Evolutionary conservation across 164 flowering plant species (phyloP), one percentile per base, ranked within the genome.

Genomic region (Macadamia integrifolia): DNA sequence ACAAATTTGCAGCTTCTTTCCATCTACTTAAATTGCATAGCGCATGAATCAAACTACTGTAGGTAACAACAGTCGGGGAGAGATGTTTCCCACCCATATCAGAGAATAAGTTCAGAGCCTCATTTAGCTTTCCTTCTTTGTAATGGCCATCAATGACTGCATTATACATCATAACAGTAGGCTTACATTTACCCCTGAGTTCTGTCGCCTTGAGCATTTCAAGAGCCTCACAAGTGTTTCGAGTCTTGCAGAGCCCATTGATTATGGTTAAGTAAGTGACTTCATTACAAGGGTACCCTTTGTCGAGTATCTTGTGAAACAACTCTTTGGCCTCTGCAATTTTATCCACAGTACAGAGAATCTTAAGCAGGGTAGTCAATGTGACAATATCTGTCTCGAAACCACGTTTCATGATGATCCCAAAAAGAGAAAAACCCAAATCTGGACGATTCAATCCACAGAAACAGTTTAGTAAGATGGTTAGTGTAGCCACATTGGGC

Each of bases 191-290:
- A 7, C n/a, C 40, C 18, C 42, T 29, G 23, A 9, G 23, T 6
- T 56, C 61, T 66, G 62, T 69, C 1, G 1, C 40, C 61, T 18
- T 62, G 0, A 69, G 32, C 50, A 62, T 42, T 3, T 18, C 44
- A 35, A 69, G 23, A 62, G 72, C 72, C 0, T 6, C 10, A 14
- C 7, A 1, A 46, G 30, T 40, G n/a, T 11, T 9, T 8, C 66
- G 67, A 7, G 23, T 15, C 56, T 69, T 69, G 58, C 66, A 69
- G 6, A 69, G 50, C 10, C 66, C 66, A 35, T 62, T 62, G 0
- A 69, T 30, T n/a, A 69, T 55, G 3, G 61, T 52, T 61, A 32
- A 29, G 61, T 31, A 61, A 0, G 71, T 69, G 55, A 61, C 15
- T 30, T 11, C 31, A 31, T 62, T 29, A 44, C 50, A 52, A 13